Evolutionary conservation across 371 early-diverging fungal genomes (phyloP), one percentile per base, ranked within the genome.

Genomic region (Apophysomyces trapeziformis): DNA sequence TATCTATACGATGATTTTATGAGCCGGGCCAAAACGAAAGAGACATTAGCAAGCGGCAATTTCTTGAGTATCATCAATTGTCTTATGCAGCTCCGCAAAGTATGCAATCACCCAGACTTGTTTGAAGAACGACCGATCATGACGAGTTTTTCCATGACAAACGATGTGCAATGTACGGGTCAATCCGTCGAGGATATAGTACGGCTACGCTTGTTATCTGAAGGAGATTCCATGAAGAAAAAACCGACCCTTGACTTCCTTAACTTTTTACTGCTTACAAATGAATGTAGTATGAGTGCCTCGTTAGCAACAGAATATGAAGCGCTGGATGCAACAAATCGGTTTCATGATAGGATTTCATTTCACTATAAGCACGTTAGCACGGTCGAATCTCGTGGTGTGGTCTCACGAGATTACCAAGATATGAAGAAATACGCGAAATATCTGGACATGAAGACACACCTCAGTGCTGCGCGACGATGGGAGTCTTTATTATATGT

Each of bases 51-150:
- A 8, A 82, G 89, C 4, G 93, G 93, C 21, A 87, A 91, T 68
- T 93, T 91, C 60, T 58, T 94, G 67, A 89, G 89, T 65, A 92
- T 97, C 64, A 94, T 95, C 79, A 93, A 94, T 69, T 93, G 93
- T 39, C 77, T 99, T 69, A 96, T 97, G 96, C 96, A 97, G 77
- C 84, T 99, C 21, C 91, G 98, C 56, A 98, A 98, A 74, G 95
- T 96, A 13, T 99, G 99, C 72, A 97, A 97, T 65, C 99, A 99
- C 66, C 99, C 99, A 0, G 95, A 95, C 74, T 78, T 98, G 57
- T 95, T 98, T 71, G 93, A 95, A 67, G 94, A 93, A n/a, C 84
- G 94, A 26, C 94, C 95, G 2, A 89, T 95, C 41, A 76, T 86
- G 58, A 92, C 94, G 1, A 88, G 91, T 32, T 93, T 93, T 77